phyloP scores from a whole-genome alignment of 2,329 filamentous ascomycete species.

The Phoma sp. region DNA sequence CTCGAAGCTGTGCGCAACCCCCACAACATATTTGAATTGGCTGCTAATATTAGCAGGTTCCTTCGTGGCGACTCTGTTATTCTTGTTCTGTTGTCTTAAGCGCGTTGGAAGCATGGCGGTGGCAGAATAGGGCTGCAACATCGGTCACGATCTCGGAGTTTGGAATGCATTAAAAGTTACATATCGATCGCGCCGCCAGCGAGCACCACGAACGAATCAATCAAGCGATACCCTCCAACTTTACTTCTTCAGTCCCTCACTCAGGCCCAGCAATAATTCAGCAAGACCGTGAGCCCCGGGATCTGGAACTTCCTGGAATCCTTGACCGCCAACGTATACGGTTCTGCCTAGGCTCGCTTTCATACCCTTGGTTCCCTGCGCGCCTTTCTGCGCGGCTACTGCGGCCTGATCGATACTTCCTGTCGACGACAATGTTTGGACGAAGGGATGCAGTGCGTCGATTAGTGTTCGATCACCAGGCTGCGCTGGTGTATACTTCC shows the following conservation, averaged over 20 bases:
- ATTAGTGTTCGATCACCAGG: constrained; percentile 89
- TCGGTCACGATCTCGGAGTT: constrained; percentile 31
- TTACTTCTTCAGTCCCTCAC: constrained; percentile 57
- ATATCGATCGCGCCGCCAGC: constrained; percentile 36
- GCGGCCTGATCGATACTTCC: constrained; percentile 75
- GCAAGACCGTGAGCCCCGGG: constrained; percentile 80
- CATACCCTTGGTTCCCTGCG: constrained; percentile 90
- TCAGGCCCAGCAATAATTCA: constrained; percentile 80
- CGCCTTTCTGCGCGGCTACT: constrained; percentile 73
- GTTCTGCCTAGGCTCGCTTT: constrained; percentile 82
- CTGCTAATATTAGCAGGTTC: constrained; percentile 64
- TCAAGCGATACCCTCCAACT: constrained; percentile 36
- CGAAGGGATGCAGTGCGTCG: constrained; percentile 88
- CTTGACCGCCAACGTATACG: constrained; percentile 78
- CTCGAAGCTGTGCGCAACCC: constrained; percentile 83
- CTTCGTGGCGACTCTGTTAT: constrained; percentile 87
- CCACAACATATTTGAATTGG: not conserved
- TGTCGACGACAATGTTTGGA: constrained; percentile 70
- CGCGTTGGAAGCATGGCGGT: constrained; percentile 16
- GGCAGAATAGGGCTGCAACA: constrained; percentile 18
- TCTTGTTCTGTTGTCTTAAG: constrained; percentile 78
- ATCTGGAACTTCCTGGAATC: constrained; percentile 75
- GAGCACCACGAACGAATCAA: constrained; percentile 34
- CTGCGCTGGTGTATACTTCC: constrained; percentile 85
- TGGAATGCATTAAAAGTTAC: constrained; percentile 41